Evolutionary conservation across 2,329 filamentous ascomycete species (phyloP), one percentile per base, ranked within the genome.

Genomic region (Hymenoscyphus fructigenus): DNA sequence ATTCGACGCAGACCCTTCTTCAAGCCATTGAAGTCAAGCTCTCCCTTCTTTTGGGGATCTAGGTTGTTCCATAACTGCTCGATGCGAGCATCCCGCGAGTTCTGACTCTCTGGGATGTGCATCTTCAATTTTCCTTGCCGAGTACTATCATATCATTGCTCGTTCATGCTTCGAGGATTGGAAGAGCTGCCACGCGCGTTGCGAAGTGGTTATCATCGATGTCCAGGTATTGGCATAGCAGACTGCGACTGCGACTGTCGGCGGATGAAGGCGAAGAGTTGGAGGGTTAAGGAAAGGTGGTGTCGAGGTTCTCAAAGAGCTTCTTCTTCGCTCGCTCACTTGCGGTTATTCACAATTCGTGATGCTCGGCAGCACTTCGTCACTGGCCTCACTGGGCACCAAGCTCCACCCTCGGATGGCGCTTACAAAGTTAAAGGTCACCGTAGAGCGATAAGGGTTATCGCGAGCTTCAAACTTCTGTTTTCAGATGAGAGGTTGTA

Each of bases 1-100:
- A 98, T 92, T 78, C 88, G 91, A 76, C 84, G 88, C 75, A 99
- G 80, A 3, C 94, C 95, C 79, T 88, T 91, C 79, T 93, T 90
- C 71, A 99, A 81, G 36, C 88, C 93, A 76, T 90, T 88, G 69
- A 96, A 82, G 79, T 98, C 93, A 72, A 99, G 83, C 76, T 92
- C 88, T 65, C 92, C 92, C 72, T 89, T 88, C 65, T 84, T 84
- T 69, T 88, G 85, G 70, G 89, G 89, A 78, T 96, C 93, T 70
- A 99, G 85, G 74, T 86, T 88, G 75, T 81, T 82, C 93, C 94
- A 98, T 74, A 98, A 86, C 77, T 88, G 84, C 79, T 92, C 89
- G 73, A 97, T 86, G 74, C 93, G 87, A 78, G 87, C 85, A 80
- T 96, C 91, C 76, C 91, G 88, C 80, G 91, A 85, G 78, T 89